These are phyloP conservation scores for Meredithiella fracta DNA, from an alignment of 2,329 filamentous ascomycete genomes.

Conservation along the genomic window DNA sequence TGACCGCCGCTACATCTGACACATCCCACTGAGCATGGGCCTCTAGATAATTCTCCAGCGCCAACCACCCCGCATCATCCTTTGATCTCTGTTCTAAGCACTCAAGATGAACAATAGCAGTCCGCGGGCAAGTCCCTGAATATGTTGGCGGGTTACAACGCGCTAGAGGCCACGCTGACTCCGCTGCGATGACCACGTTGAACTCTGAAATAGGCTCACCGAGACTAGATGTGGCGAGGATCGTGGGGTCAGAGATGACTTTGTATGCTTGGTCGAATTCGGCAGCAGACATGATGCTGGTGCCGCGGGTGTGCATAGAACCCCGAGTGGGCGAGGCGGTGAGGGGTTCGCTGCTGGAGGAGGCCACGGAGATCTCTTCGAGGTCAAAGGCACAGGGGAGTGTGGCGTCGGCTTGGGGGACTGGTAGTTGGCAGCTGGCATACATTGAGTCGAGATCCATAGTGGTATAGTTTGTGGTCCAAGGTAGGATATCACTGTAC, in stretches of 20 bases:
- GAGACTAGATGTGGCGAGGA: background rate
- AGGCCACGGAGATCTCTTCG: conserved; percentile 25
- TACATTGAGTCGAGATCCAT: conserved; percentile 28
- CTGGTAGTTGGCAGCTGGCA: conserved; percentile 17
- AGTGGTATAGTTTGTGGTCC: conserved; percentile 25
- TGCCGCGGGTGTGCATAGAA: conserved; percentile 30
- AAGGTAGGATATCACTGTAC: conserved; percentile 30
- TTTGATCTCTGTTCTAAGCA: conserved; percentile 34
- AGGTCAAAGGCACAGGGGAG: conserved; percentile 25
- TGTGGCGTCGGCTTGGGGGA: conserved; percentile 22
- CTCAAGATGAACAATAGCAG: conserved; percentile 35
- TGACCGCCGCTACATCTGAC: conserved; percentile 26
- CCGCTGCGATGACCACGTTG: conserved; percentile 30
- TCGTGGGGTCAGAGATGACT: conserved; percentile 19
- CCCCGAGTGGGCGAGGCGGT: conserved; percentile 24
- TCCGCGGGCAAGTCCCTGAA: conserved; percentile 30
- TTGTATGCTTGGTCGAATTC: conserved; percentile 24
- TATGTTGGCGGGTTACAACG: conserved; percentile 32
- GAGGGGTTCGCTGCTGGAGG: conserved; percentile 24
- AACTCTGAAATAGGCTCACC: conserved; percentile 28
- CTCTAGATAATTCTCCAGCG: conserved; percentile 27
- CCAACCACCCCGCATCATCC: conserved; percentile 30
- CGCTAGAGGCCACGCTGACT: conserved; percentile 35
- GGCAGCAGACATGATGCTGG: conserved; percentile 29
- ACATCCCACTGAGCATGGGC: conserved; percentile 16